A percentile compares a stretch with the other conserved stretches of the same genome.
These are phyloP conservation scores for Paecilomyces variotii DNA, from an alignment of 2,329 filamentous ascomycete genomes.

Conservation along the genomic window DNA sequence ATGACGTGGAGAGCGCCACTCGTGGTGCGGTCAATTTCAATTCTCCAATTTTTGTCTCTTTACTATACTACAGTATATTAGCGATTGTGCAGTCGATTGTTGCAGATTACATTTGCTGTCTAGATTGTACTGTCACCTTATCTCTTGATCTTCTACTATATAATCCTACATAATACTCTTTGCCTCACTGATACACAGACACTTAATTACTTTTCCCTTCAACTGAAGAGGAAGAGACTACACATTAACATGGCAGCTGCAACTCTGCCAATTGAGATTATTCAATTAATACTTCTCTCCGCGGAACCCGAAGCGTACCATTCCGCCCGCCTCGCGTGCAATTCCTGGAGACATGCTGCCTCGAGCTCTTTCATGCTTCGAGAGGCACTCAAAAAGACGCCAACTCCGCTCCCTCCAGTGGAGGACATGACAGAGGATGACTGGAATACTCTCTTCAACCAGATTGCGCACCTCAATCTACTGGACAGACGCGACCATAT, in stretches of 20 bases:
- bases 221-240: background rate
- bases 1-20: background rate
- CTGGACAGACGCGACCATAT: conserved; percentile 6
- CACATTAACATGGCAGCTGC: conserved; percentile 2
- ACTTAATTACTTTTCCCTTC: background rate
- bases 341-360: conserved; percentile 10
- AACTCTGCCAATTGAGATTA: conserved; percentile 12
- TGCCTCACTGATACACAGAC: background rate
- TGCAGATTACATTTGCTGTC: background rate
- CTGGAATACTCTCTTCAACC: conserved; percentile 12
- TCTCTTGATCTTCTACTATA: background rate
- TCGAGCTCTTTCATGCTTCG: conserved; percentile 10
- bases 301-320: conserved; percentile 11
- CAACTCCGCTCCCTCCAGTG: conserved; percentile 6
- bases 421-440: conserved; percentile 5
- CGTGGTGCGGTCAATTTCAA: background rate
- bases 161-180: background rate
- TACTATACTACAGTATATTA: background rate
- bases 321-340: conserved; percentile 11
- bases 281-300: conserved; percentile 12
- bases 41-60: background rate
- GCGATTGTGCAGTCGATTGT: background rate
- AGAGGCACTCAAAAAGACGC: conserved; percentile 7
- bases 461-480: conserved; percentile 10
- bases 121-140: background rate